These are phyloP conservation scores for Diospyros kaki DNA, from an alignment of 148 eudicot genomes.

Conservation along the genomic window DNA sequence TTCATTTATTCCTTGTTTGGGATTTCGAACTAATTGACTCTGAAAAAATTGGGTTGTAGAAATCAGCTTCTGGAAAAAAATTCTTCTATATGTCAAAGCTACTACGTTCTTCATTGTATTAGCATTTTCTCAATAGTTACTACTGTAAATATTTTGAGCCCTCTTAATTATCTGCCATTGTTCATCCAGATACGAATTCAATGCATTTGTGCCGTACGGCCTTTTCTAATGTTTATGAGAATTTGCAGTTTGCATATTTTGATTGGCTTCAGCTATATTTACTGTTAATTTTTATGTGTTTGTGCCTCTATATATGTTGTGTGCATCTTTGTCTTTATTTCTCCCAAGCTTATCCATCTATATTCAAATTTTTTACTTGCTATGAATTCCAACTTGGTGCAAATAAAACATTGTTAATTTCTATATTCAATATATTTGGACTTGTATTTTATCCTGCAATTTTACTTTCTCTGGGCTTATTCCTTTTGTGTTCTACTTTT, in stretches of 20 bases:
- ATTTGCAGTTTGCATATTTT: neutral
- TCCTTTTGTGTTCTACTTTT: neutral
- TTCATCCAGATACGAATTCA: neutral
- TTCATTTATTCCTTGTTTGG: neutral
- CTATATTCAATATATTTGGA: neutral
- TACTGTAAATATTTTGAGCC: neutral
- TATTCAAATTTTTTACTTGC: too few species aligned
- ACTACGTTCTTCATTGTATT: neutral
- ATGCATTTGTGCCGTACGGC: neutral
- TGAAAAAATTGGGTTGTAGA: neutral
- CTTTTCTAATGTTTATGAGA: neutral
- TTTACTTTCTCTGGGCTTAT: neutral
- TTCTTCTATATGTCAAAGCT: neutral
- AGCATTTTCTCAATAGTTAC: neutral
- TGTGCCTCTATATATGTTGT: neutral
- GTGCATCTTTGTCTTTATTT: neutral
- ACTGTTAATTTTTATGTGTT: neutral
- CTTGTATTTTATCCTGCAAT: neutral
- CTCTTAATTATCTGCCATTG: neutral
- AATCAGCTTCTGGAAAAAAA: neutral
- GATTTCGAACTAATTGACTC: too few species aligned
- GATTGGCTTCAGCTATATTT: neutral
- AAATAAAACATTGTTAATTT: neutral
- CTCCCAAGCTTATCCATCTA: neutral
- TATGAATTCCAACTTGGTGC: neutral